Evolutionary conservation across 225 moss, liverwort and hornwort genomes (phyloP), one percentile per base, ranked within the genome.

Genomic region (Bryoerythrophyllum caledonicum): DNA sequence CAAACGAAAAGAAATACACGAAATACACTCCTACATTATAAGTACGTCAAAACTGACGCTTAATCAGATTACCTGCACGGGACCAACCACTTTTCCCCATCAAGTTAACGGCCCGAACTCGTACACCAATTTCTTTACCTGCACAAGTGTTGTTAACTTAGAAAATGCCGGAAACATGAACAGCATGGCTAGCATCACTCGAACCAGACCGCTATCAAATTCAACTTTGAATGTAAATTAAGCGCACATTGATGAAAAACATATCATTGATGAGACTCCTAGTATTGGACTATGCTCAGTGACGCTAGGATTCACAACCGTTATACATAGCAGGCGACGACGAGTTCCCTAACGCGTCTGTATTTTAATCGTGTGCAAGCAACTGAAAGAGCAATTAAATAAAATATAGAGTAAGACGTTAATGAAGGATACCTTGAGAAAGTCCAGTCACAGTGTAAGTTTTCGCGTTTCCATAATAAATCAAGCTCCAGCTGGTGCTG

Each of bases 71-170:
- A 86, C 85, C 85, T 82, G 76, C 79, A 52, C 73, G 48, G 30
- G 77, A 86, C 68, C 79, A 82, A 59, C 70, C 79, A 71, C 85
- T 74, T 77, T 80, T 86, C 28, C 85, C 85, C 82, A 86, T 86
- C 56, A 86, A 40, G 51, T 86, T 86, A 20, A 86, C 82, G 15
- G 82, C 85, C 53, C 79, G 79, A 52, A 82, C 82, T 41, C 82
- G 82, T n/a, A 86, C 76, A 35, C 61, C 76, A 67, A 79, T 76
- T 9, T 65, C 65, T 60, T 59, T 73, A 27, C 85, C 85, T 86
- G 85, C 76, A 80, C 62, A 77, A 24, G 54, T 17, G 41, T 53
- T 78, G 27, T n/a, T 26, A 72, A 16, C 44, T 24, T 30, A 72
- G 19, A 55, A 61, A 34, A 68, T 34, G 46, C 16, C 61, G 10